Base-by-base conservation (phyloP, 208 protist genomes). In the Acanthamoeba lenticulata region DNA sequence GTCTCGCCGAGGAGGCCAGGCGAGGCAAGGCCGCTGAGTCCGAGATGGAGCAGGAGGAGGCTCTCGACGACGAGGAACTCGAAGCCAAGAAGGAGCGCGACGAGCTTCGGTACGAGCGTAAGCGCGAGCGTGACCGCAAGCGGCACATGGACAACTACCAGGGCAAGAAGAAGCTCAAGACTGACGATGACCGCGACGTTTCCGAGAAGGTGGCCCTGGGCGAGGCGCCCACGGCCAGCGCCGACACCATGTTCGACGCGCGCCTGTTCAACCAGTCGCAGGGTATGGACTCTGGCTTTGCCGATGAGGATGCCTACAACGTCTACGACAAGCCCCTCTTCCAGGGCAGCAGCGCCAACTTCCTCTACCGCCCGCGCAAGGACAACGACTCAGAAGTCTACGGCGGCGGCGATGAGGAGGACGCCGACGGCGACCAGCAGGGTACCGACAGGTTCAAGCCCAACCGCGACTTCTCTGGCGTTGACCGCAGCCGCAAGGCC, bases 151-250 rank as follows among this genome's bases (percentile, higher is more conserved):
- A 97, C 40, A 92, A 79, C 34, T 45, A 69, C 47, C 92, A 52
- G 11, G 62, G 77, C 29, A 94, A 88, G 52, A 94, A 88, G 52
- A 65, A 65, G 83, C 93, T 34, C 81, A 92, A 92, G 55, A 79
- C 94, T 38, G 95, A 97, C 45, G 65, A 74, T 29, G 98, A 98
- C 40, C 96, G 98, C 86, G 98, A 99, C 92, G 95, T 99, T 13
- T 95, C 94, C 44, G 98, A 99, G 91, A 95, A 97, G 57, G 97
- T 99, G 62, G 98, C 98, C 6, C 94, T 99, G 7, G 98, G 98
- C 36, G 96, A 97, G 72, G 57, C 94, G 2, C 38, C 67, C 36
- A 77, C 69, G 5, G 42, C 29, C n/a, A 93, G 36, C 24, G 95
- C 77, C 38, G 98, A 98, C 19, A 90, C 94, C 34, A 57, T 98